Evolutionary conservation across 148 eudicot genomes (phyloP).

Genomic region (Cornus florida): DNA sequence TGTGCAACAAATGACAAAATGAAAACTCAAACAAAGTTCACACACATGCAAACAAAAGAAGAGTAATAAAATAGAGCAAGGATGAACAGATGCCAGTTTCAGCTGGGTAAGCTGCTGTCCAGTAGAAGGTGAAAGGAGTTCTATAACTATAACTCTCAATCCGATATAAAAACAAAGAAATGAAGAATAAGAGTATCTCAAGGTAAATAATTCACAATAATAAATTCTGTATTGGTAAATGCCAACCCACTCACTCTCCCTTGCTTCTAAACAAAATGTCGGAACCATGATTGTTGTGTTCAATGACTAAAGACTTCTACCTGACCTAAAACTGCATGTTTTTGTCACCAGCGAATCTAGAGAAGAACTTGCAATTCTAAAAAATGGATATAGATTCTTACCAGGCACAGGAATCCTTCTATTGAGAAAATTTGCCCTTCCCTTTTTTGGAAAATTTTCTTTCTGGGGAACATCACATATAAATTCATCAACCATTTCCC

Average conservation of each 20-base stretch:
- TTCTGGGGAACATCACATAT: conserved; percentile 25
- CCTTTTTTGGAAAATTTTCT: conserved; percentile 10
- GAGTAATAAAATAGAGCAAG: background rate
- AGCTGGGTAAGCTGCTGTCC: background rate
- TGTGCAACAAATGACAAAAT: background rate
- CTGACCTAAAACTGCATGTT: background rate
- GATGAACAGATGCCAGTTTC: background rate
- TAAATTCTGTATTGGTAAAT: background rate
- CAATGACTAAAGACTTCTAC: background rate
- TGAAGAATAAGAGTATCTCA: background rate
- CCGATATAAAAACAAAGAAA: background rate
- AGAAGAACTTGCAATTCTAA: background rate
- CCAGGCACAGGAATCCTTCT: conserved; percentile 53
- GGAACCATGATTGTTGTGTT: background rate
- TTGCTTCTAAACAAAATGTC: background rate
- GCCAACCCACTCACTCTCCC: background rate
- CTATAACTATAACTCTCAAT: background rate
- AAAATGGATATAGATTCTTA: conserved; percentile 18
- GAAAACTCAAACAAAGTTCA: background rate
- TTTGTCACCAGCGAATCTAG: background rate
- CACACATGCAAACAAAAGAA: background rate
- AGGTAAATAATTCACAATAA: background rate
- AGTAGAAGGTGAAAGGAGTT: background rate
- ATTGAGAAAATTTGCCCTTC: conserved; percentile 28
- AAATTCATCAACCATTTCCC: conserved; percentile 20